phyloP scores from a whole-genome alignment of 306 rosid species.

The Pyrus betulifolia region DNA sequence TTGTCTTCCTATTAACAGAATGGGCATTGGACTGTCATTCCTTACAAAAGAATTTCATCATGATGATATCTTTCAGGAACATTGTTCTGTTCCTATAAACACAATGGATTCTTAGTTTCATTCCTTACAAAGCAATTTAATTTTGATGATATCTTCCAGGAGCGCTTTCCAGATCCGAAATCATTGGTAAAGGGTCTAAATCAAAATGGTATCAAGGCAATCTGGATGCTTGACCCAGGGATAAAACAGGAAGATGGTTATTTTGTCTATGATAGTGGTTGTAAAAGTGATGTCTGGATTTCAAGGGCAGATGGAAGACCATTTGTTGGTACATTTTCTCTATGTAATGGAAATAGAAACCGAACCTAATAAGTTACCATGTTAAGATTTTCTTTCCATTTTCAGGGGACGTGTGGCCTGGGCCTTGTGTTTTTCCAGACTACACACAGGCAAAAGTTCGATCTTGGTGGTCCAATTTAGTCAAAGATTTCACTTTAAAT shows the following conservation, averaged over 20 bases:
- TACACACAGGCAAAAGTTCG: constrained; percentile 74
- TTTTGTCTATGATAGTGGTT: constrained; percentile 72
- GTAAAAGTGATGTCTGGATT: constrained; percentile 65
- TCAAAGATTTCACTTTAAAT: constrained; percentile 61
- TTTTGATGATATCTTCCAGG: constrained; percentile 41
- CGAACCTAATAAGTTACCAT: neutral
- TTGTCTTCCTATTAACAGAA: neutral
- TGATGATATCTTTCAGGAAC: constrained; percentile 48
- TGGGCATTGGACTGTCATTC: neutral
- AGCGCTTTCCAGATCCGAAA: constrained; percentile 64
- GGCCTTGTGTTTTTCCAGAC: constrained; percentile 93
- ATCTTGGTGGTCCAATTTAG: constrained; percentile 86
- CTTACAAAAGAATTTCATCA: constrained; percentile 10
- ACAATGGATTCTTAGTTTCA: neutral
- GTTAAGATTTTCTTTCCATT: constrained; percentile 17
- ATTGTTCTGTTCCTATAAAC: neutral
- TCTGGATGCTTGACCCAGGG: constrained; percentile 98
- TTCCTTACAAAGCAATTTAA: constrained; percentile 9
- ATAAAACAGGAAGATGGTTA: constrained; percentile 78
- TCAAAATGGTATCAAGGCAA: constrained; percentile 70
- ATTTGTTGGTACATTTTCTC: constrained; percentile 46
- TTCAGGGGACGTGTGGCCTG: constrained; percentile 89
- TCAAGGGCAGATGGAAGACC: constrained; percentile 64
- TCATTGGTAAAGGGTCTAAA: constrained; percentile 56
- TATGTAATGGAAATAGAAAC: neutral